phyloP scores from a whole-genome alignment of 345 rosid genomes.

The Acer negundo region DNA sequence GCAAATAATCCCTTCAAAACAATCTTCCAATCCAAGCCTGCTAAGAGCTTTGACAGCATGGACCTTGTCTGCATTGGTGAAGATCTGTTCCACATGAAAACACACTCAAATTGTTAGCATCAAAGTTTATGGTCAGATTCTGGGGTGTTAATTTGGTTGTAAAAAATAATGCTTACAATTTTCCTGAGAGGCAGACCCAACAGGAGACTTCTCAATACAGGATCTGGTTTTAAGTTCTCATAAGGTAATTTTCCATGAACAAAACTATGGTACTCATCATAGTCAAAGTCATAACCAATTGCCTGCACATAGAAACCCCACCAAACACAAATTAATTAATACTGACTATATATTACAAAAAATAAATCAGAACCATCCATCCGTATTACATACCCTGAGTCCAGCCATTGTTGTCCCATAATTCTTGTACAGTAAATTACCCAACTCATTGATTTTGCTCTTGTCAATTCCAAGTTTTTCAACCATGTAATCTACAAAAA shows the following conservation, averaged over 20 bases:
- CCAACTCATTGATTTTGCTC: constrained; percentile 61
- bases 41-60: constrained; percentile 72
- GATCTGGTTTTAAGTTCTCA: constrained; percentile 86
- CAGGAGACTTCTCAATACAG: constrained; percentile 73
- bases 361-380: constrained; percentile 25
- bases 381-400: constrained; percentile 72
- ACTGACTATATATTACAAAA: background rate
- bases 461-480: constrained; percentile 75
- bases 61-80: constrained; percentile 84
- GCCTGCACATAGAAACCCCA: constrained; percentile 53
- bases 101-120: constrained; percentile 1
- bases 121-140: no score
- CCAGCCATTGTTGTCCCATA: constrained; percentile 99
- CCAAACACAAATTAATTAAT: background rate
- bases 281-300: constrained; percentile 86
- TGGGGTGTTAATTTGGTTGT: background rate
- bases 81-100: constrained; percentile 47
- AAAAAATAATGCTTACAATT: constrained; percentile 56
- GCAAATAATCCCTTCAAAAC: constrained; percentile 94
- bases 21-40: constrained; percentile 81
- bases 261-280: constrained; percentile 87
- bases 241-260: constrained; percentile 95
- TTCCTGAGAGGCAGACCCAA: constrained; percentile 73
- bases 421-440: constrained; percentile 76
- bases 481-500: constrained; percentile 71